Conservation (phyloP, 2,329 filamentous ascomycete species). For the Monilinia fructicola region DNA sequence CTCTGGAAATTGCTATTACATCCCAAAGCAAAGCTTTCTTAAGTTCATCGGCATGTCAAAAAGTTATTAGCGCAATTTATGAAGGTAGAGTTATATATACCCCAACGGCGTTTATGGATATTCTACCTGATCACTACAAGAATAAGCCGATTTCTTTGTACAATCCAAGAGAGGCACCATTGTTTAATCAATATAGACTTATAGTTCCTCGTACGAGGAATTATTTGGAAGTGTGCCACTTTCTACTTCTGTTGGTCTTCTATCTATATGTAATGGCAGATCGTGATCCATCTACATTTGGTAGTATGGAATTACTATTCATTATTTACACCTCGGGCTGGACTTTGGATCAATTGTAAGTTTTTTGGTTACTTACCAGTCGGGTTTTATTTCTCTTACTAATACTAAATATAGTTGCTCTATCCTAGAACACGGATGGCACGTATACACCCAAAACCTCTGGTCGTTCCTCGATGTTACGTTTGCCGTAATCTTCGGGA, state of each 20-base stretch:
- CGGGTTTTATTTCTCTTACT: not conserved
- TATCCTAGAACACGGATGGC: conserved; percentile 73
- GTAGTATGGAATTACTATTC: conserved; percentile 64
- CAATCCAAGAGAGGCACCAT: conserved; percentile 69
- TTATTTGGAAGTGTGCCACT: conserved; percentile 72
- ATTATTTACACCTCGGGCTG: conserved; percentile 74
- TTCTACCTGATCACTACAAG: conserved; percentile 85
- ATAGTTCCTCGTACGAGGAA: conserved; percentile 79
- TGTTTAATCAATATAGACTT: conserved; percentile 82
- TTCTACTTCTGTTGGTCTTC: conserved; percentile 64
- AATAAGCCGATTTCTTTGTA: conserved; percentile 79
- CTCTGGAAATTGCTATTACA: conserved; percentile 79
- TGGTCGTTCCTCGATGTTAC: conserved; percentile 85
- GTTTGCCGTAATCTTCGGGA: conserved; percentile 69
- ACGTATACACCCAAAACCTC: conserved; percentile 81
- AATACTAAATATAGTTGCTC: conserved; percentile 47
- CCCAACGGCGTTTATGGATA: conserved; percentile 76
- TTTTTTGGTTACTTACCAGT: conserved; percentile 53
- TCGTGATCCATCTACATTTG: conserved; percentile 58
- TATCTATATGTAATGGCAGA: conserved; percentile 73
- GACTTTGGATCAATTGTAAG: conserved; percentile 47
- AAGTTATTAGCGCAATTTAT: conserved; percentile 80
- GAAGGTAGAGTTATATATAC: conserved; percentile 79
- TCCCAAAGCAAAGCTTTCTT: conserved; percentile 79
- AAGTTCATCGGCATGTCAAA: conserved; percentile 74